Percentiles rank a stretch among this genome's conserved stretches.
These are phyloP conservation scores for Mycena citricolor DNA, from an alignment of 1,284 basidiomycete species.

Conservation along the genomic window DNA sequence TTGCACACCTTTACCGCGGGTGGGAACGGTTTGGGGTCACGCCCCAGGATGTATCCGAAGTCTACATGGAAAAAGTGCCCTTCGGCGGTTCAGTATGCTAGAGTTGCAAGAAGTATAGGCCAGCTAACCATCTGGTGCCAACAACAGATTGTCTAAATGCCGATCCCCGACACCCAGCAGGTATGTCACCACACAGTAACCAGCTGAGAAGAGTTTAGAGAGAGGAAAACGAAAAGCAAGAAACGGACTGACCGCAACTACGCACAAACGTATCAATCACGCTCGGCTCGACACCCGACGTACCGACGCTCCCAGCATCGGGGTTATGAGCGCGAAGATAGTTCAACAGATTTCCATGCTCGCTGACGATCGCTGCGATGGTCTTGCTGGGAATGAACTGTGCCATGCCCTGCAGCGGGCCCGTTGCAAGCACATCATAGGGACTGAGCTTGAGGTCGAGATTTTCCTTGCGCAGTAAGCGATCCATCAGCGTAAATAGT, in stretches of 20 bases:
- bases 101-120: conserved; percentile 16
- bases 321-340: conserved; percentile 86
- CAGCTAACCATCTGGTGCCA: conserved; percentile 86
- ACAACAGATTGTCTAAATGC: conserved; percentile 93
- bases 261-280: conserved; percentile 97
- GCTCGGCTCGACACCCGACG: conserved; percentile 87
- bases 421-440: conserved; percentile 94
- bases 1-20: conserved; percentile 98
- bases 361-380: conserved; percentile 89
- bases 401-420: conserved; percentile 90
- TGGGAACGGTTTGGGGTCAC: conserved; percentile 97
- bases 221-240: conserved; percentile 8
- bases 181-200: conserved; percentile 98
- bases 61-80: conserved; percentile 93
- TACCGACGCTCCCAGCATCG: conserved; percentile 89
- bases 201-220: conserved; percentile 56
- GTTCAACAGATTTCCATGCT: conserved; percentile 88
- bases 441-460: conserved; percentile 91
- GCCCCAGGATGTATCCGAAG: conserved; percentile 97
- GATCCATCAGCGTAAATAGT: conserved; percentile 97
- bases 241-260: conserved; percentile 85
- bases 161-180: conserved; percentile 96
- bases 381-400: conserved; percentile 97
- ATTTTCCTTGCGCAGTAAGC: conserved; percentile 91
- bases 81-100: conserved; percentile 27